Percentiles rank a stretch among this genome's conserved stretches.
phyloP scores from a whole-genome alignment of 495 filamentous ascomycete genomes.

The Penicillium daleae region DNA sequence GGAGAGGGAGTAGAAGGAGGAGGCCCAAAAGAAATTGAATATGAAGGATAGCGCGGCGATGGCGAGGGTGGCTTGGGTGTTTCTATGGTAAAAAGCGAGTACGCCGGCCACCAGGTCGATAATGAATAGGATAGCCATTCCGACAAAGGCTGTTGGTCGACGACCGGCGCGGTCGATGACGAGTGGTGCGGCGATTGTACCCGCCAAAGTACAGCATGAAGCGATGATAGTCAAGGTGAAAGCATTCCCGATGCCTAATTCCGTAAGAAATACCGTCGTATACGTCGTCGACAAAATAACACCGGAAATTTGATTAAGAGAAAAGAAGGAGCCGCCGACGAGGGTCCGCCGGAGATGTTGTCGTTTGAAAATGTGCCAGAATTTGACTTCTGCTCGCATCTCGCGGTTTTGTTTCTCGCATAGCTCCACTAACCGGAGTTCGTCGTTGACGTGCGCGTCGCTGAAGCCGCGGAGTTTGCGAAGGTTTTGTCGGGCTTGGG shows the following conservation, averaged over 20 bases:
- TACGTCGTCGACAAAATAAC: slow-evolving; percentile 47
- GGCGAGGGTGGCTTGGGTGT: slow-evolving; percentile 22
- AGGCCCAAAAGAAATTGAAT: slow-evolving; percentile 48
- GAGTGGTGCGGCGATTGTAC: slow-evolving; percentile 41
- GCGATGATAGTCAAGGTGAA: slow-evolving; percentile 43
- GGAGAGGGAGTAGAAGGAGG: slow-evolving; percentile 40
- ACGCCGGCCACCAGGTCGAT: slow-evolving; percentile 35
- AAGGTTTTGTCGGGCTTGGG: slow-evolving; percentile 35
- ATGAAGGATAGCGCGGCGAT: slow-evolving; percentile 38
- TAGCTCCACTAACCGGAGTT: slow-evolving; percentile 36
- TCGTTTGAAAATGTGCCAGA: slow-evolving; percentile 44
- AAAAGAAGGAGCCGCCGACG: slow-evolving; percentile 43
- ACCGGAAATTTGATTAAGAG: slow-evolving; percentile 45
- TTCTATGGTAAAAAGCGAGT: slow-evolving; percentile 32
- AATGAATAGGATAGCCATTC: slow-evolving; percentile 36
- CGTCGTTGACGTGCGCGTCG: slow-evolving; percentile 35
- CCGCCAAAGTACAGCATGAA: slow-evolving; percentile 44
- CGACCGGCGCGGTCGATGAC: slow-evolving; percentile 41
- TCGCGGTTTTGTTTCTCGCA: slow-evolving; percentile 35
- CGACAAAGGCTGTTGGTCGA: slow-evolving; percentile 42
- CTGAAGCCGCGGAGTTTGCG: slow-evolving; percentile 42
- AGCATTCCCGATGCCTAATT: slow-evolving; percentile 34
- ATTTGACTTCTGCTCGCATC: slow-evolving; percentile 31
- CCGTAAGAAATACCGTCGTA: slow-evolving; percentile 40
- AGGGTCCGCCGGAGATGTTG: slow-evolving; percentile 40